Evolutionary conservation across 2,329 filamentous ascomycete genomes (phyloP).

Genomic region (Talaromyces amestolkiae): DNA sequence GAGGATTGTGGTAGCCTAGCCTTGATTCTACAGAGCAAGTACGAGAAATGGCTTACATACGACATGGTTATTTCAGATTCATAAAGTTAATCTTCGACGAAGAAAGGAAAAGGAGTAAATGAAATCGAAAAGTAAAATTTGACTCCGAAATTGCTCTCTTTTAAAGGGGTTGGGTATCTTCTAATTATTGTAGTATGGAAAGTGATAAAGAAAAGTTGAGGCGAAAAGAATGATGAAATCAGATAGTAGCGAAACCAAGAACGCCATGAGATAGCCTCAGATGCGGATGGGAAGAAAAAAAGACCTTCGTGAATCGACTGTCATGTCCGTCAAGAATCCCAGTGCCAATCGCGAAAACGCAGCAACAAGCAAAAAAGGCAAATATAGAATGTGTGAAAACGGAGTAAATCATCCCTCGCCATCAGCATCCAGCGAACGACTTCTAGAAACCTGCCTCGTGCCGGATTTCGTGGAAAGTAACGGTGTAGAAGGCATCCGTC

Average conservation of each 20-base stretch:
- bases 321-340: background rate
- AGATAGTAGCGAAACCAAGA: constrained; percentile 5
- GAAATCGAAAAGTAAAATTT: constrained; percentile 9
- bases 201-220: background rate
- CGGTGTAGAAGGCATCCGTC: constrained; percentile 38
- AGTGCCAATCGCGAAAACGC: background rate
- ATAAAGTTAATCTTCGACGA: background rate
- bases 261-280: constrained; percentile 10
- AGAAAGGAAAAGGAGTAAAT: background rate
- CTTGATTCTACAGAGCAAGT: constrained; percentile 29
- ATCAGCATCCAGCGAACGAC: constrained; percentile 35
- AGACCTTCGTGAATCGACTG: background rate
- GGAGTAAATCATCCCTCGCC: constrained; percentile 15
- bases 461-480: constrained; percentile 24
- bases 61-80: background rate
- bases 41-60: constrained; percentile 26
- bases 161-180: constrained; percentile 13
- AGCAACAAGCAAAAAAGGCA: constrained; percentile 1
- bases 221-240: constrained; percentile 1
- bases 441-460: constrained; percentile 27
- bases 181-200: background rate
- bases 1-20: background rate
- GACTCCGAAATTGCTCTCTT: background rate
- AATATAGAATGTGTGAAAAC: background rate
- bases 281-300: constrained; percentile 9